Conservation (phyloP, 2,329 filamentous ascomycete genomes). For the Fusarium domesticum region DNA sequence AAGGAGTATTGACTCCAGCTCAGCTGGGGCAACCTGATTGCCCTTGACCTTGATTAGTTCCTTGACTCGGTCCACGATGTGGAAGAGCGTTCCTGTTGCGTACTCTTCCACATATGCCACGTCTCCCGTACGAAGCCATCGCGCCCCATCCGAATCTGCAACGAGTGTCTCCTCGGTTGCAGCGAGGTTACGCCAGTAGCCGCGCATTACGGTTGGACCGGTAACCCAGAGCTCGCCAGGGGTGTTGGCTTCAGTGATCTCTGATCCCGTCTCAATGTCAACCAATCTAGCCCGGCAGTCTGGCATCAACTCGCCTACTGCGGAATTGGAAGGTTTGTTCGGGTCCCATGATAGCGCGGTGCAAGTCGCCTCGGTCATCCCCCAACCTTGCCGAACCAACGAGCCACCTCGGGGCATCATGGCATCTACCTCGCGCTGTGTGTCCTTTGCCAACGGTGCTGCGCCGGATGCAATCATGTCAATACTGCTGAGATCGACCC, state of each 20-base stretch:
- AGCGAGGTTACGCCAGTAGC: constrained; percentile 70
- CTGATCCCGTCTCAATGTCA: constrained; percentile 49
- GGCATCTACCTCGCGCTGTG: constrained; percentile 45
- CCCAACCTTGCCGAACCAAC: constrained; percentile 67
- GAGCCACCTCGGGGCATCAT: constrained; percentile 42
- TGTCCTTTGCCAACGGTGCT: constrained; percentile 62
- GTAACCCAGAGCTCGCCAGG: constrained; percentile 71
- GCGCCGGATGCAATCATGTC: constrained; percentile 61
- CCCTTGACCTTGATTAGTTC: constrained; percentile 62
- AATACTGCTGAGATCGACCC: constrained; percentile 67
- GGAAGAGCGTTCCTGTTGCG: constrained; percentile 47
- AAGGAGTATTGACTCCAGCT: constrained; percentile 40
- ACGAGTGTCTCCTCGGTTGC: constrained; percentile 61
- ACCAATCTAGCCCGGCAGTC: constrained; percentile 60
- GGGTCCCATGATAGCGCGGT: constrained; percentile 65
- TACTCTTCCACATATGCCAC: constrained; percentile 64
- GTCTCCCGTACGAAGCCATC: constrained; percentile 75
- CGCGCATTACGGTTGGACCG: constrained; percentile 69
- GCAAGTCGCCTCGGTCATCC: constrained; percentile 83
- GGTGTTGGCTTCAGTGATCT: constrained; percentile 49
- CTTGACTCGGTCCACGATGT: constrained; percentile 73
- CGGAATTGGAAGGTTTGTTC: constrained; percentile 44
- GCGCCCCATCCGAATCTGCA: constrained; percentile 44
- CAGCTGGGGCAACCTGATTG: constrained; percentile 57
- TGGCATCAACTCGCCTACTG: constrained; percentile 37